Base-by-base conservation (phyloP, 345 rosid species). In the Syzygium jambos region DNA sequence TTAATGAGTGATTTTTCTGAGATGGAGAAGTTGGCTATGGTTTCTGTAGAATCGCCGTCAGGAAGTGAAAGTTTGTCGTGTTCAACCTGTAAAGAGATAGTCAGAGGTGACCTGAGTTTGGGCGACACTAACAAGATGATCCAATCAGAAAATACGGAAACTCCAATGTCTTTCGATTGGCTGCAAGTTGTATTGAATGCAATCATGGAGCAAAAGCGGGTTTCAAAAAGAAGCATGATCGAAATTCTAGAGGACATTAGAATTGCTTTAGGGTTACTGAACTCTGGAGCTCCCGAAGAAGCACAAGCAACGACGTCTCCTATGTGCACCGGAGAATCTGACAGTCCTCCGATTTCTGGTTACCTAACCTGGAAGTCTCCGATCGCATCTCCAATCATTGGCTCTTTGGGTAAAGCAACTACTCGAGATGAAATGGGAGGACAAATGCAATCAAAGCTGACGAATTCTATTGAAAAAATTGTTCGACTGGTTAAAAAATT, bases 121-220 rank as follows among this genome's bases (percentile, higher is more conserved):
- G 19, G 56, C 7, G 77, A 87, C 51, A 86, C 41, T 51, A 90
- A 89, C 83, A 86, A 82, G 51, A 90, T 86, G 82, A 80, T 85
- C 86, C 85, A 87, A 25, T 68, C 90, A 11, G 85, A 86, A 90
- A 91, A 93, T 90, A 54, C 25, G 23, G 49, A 73, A 73, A 73
- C 80, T 73, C 25, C 80, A 73, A 87, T 87, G 84, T 89, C 96
- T 84, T 96, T 94, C 57, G 97, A 95, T 85, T 98, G 99, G 99
- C 97, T 98, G 90, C 99, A 96, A 93, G 98, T 90, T 77, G 98
- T 96, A 78, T 87, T 98, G 89, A 93, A 91, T 30, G 98, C 99
- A 89, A 91, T 98, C 84, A 85, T 90, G 41, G 93, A 93, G 93
- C 96, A 96, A 89, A 91, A 90, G 87, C 91, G 90, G 34, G 92